Base-by-base conservation (phyloP, 2,329 filamentous ascomycete species). In the Fusarium lyarnte region DNA sequence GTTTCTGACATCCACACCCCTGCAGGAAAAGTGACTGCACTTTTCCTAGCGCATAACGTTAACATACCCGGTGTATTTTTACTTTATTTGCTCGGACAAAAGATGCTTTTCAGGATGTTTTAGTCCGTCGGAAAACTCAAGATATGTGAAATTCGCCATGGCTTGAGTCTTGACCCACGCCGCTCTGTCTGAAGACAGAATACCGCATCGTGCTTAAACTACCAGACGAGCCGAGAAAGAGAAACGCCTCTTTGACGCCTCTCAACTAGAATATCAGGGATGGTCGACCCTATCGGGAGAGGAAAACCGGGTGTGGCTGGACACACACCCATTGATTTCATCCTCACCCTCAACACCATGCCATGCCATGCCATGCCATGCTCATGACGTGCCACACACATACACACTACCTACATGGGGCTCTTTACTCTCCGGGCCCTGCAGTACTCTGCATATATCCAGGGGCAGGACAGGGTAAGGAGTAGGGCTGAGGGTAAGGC, bases 401-500 rank as follows among this genome's bases (percentile, higher is more conserved):
- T 49, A 31, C 38, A 43, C 36, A 33, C 27, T 43, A 31, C 38
- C 52, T 59, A 41, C 61, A 58, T 68, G 52, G 69, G 64, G 57
- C 70, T 64, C 43, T 69, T 64, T 55, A 53, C 66, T 69, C 66
- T 58, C 51, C 57, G 65, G 66, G 58, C 42, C 64, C 39, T 69
- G 58, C 61, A 55, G 65, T 66, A 69, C 51, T 41, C 68, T 76
- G 73, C 75, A 73, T 45, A 59, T 55, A 51, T 53, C 66, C 72
- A 76, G 75, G 75, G 69, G 66, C 38, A 51, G 43, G 43, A 45
- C 63, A 66, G 63, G 63, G 62, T 65, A 66, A 31, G 47, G 66
- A 67, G 74, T 77, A 77, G 75, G 75, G 75, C 75, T 77, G 75
- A 77, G 46, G 66, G 58, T 57, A 66, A 77, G 72, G 73, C 73